Evolutionary conservation across 2,329 filamentous ascomycete species (phyloP).

Genomic region (Fusarium cyanostomum): DNA sequence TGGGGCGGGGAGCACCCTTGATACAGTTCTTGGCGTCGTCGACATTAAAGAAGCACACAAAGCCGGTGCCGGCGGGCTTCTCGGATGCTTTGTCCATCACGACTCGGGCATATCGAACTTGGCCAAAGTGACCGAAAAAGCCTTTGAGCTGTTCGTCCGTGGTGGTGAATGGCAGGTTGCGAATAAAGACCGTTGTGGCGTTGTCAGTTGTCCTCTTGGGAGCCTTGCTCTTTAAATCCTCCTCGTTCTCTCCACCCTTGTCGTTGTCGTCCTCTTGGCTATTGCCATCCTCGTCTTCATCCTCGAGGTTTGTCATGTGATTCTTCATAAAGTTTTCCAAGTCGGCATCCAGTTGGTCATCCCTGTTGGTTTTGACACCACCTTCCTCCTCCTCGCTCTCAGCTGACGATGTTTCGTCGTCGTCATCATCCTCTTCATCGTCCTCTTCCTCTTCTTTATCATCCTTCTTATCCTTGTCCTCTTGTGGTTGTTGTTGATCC

Average conservation of each 20-base stretch:
- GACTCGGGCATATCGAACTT: constrained; percentile 88
- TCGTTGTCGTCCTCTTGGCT: constrained; percentile 50
- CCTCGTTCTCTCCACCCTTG: constrained; percentile 55
- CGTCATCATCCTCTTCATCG: constrained; percentile 51
- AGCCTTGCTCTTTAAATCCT: constrained; percentile 49
- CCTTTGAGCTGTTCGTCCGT: constrained; percentile 83
- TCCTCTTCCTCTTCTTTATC: constrained; percentile 52
- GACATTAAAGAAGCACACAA: constrained; percentile 87
- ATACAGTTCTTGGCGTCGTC: constrained; percentile 82
- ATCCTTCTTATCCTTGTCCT: constrained; percentile 49
- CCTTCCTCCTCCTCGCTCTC: constrained; percentile 43
- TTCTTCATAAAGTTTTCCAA: constrained; percentile 67
- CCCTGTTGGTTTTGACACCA: constrained; percentile 49
- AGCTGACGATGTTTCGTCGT: constrained; percentile 39
- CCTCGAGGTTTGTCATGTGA: constrained; percentile 65
- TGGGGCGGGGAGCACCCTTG: constrained; percentile 73
- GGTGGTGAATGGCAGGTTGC: constrained; percentile 90
- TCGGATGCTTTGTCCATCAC: constrained; percentile 89
- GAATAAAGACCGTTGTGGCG: constrained; percentile 85
- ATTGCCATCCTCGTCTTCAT: constrained; percentile 63
- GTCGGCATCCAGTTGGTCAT: constrained; percentile 56
- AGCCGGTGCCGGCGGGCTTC: constrained; percentile 89
- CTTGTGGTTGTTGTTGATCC: constrained; percentile 69
- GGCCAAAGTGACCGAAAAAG: constrained; percentile 89
- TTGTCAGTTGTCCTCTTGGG: constrained; percentile 58